Percentiles rank a stretch among this genome's conserved stretches.
These are phyloP conservation scores for Nakaseomyces kungkrabaensis DNA, from an alignment of 1,139 yeast species.

Conservation along the genomic window DNA sequence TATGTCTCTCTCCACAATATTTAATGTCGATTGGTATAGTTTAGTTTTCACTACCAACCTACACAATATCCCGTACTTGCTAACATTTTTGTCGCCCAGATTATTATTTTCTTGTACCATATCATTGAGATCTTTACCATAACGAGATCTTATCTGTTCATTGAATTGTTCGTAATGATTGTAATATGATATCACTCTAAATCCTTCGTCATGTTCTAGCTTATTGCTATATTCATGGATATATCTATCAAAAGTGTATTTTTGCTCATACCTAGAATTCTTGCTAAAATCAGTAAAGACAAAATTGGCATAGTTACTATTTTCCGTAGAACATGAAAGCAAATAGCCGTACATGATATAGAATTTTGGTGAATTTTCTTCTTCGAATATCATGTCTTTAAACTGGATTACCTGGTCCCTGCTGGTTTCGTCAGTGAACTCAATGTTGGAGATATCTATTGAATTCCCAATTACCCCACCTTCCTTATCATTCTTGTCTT, in stretches of 20 bases:
- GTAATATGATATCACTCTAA: conserved; percentile 14
- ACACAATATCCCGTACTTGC: conserved; percentile 22
- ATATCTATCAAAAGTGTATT: conserved; percentile 16
- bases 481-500: background rate
- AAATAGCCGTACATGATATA: conserved; percentile 14
- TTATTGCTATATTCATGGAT: conserved; percentile 11
- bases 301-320: conserved; percentile 8
- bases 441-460: background rate
- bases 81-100: conserved; percentile 12
- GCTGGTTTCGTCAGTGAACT: background rate
- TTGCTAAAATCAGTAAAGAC: conserved; percentile 21
- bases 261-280: conserved; percentile 10
- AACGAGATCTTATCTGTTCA: conserved; percentile 6
- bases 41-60: conserved; percentile 16
- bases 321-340: conserved; percentile 15
- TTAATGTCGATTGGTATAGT: background rate
- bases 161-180: conserved; percentile 12
- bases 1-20: background rate
- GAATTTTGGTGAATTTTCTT: conserved; percentile 7
- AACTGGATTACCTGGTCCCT: background rate
- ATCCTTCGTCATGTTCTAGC: conserved; percentile 10
- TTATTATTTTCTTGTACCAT: conserved; percentile 8
- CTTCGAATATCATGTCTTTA: background rate
- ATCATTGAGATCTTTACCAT: conserved; percentile 8
- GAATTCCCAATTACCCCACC: background rate